These are phyloP conservation scores for Vicia faba DNA, from an alignment of 306 rosid species.

Conservation along the genomic window DNA sequence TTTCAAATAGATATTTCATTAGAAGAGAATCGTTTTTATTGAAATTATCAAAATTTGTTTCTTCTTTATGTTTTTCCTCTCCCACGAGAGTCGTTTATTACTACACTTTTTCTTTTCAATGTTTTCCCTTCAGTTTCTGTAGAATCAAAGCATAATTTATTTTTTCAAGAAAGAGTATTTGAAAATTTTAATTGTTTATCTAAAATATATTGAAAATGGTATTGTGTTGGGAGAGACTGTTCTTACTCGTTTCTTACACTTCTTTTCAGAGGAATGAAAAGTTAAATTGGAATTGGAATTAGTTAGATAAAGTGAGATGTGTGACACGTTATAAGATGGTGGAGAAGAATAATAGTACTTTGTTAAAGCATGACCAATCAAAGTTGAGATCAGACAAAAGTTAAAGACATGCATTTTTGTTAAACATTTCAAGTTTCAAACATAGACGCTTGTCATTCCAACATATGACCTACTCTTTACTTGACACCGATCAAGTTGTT, in stretches of 20 bases:
- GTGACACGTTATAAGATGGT: conserved; percentile 31
- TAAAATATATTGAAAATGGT: neutral
- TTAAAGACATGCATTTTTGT: conserved; percentile 23
- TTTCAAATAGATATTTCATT: too few relatives aligned
- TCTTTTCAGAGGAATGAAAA: conserved; percentile 33
- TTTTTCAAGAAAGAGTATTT: neutral
- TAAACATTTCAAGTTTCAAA: neutral
- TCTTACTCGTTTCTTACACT: conserved; percentile 17
- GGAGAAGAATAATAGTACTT: conserved; percentile 26
- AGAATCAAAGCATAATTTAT: neutral
- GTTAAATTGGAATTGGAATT: conserved; percentile 40
- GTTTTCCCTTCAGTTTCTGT: neutral
- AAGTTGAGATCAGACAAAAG: conserved; percentile 30
- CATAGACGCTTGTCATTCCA: neutral
- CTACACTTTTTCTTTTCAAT: neutral
- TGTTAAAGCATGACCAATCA: conserved; percentile 35
- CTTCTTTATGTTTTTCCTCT: neutral
- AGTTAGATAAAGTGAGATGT: conserved; percentile 42
- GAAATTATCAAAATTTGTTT: too few relatives aligned
- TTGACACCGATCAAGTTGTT: neutral
- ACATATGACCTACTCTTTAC: conserved; percentile 26
- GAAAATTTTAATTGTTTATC: neutral
- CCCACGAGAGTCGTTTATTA: neutral
- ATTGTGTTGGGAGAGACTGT: neutral
- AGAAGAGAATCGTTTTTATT: too few relatives aligned